Evolutionary conservation across 2,329 filamentous ascomycete genomes (phyloP), one percentile per base, ranked within the genome.

Genomic region (Colletotrichum sansevieriae): DNA sequence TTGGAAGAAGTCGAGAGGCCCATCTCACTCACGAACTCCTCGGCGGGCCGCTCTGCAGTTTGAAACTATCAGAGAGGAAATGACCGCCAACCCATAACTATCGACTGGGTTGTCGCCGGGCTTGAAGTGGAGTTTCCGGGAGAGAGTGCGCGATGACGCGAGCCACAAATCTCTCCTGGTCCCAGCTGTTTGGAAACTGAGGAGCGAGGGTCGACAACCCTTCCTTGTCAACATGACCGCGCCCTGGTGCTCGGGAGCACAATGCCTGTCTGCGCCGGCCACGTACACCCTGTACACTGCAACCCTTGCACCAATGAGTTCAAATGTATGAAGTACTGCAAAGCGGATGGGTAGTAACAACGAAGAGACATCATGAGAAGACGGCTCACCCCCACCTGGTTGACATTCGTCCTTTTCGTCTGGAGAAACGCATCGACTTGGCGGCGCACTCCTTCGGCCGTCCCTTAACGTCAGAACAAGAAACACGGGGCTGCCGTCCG

Each of bases 151-250:
- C 62, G 57, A 70, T 71, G 69, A 71, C 69, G 69, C 61, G 65
- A 71, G 69, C 69, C 69, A 71, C 66, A 71, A 70, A 71, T 62
- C 41, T 71, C 69, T 71, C 60, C 52, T 70, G 61, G 69, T 70
- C 66, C 69, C 69, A 66, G 66, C 69, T 65, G 41, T 61, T 63
- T 70, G 69, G 69, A 57, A 69, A 67, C 46, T 49, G 63, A 69
- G 44, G 47, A 46, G 52, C 52, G 64, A 56, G 35, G 44, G 51
- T 68, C 57, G 67, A 68, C 63, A 70, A 44, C 57, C 25, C 57
- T 70, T 68, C 67, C 67, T 63, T 70, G 67, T 58, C 67, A 8
- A 46, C 25, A 46, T 47, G 29, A 61, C 49, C 66, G 33, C 56
- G 58, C 56, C 67, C 67, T 63, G 67, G 57, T 58, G 63, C 57